Evolutionary conservation across 306 rosid species (phyloP), one percentile per base, ranked within the genome.

Genomic region (Quercus engelmannii): DNA sequence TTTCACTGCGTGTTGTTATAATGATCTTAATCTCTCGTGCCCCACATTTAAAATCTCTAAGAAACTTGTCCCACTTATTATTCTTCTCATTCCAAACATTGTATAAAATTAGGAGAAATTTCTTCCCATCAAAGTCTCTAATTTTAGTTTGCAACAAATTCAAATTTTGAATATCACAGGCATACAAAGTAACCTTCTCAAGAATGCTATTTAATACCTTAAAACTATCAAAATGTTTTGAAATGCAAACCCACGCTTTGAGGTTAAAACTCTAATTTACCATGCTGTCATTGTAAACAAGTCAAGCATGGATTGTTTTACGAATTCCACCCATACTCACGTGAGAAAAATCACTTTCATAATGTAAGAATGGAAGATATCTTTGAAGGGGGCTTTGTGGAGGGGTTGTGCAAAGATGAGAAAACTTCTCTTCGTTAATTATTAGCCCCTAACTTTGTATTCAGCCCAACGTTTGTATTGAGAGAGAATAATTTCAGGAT

Each of bases 11-110:
- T 10, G 81, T 83, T 1, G 74, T 80, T 18, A 80, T 73, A 14
- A 84, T 18, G 6, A 84, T 11, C 1, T 43, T 63, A 68, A 72
- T 63, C 1, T 78, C 81, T 4, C 5, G 6, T 52, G 55, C 26
- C 25, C 74, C 75, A 41, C 25, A 71, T 3, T 23, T 64, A 43
- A 84, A 49, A 18, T 49, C 49, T 23, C 49, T 25, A 4, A 19
- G 76, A 58, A 84, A 13, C 15, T 14, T n/a, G 17, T 72, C 81
- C 84, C 76, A 72, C 4, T 74, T 15, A 18, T 26, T 26, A 7
- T 67, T 46, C 20, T 76, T 76, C 26, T 72, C 80, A 41, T 64
- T 80, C 83, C 87, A 79, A 23, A 83, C 70, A 20, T 75, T 78
- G 17, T 79, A 75, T 54, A 83, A 72, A 70, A 83, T 78, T 52